Conservation (phyloP, 139 green algal species). For the Mesostigma viride region DNA sequence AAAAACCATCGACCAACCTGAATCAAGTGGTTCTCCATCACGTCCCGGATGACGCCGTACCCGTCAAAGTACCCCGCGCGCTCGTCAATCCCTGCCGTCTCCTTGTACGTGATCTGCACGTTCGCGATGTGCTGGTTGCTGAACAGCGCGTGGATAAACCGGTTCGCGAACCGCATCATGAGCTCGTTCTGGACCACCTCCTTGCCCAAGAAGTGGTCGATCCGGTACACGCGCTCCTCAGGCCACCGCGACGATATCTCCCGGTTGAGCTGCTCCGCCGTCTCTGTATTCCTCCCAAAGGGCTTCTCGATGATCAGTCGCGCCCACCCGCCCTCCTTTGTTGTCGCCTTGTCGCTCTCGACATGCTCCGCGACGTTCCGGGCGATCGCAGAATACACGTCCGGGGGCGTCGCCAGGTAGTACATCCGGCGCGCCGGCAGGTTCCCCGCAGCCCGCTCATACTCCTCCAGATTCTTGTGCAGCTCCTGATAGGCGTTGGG, state of each 20-base stretch:
- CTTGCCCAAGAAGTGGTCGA: constrained; percentile 98
- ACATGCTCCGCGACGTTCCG: too few species aligned
- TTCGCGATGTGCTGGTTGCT: constrained; percentile 72
- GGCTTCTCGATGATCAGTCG: constrained; percentile 40
- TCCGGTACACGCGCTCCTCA: constrained; percentile 72
- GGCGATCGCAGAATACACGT: too few species aligned
- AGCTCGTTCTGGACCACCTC: constrained; percentile 85
- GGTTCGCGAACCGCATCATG: constrained; percentile 90
- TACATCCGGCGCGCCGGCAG: too few species aligned
- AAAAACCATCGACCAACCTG: too few species aligned
- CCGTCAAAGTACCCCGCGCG: constrained; percentile 95
- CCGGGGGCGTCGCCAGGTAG: too few species aligned
- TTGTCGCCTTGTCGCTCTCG: too few species aligned
- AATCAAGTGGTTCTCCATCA: constrained; percentile 60
- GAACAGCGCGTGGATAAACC: constrained; percentile 68
- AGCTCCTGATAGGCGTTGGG: too few species aligned
- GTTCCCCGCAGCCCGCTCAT: too few species aligned
- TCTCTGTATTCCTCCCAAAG: constrained; percentile 68
- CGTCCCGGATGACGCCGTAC: constrained; percentile 91
- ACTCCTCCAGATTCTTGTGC: too few species aligned
- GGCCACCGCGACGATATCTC: constrained; percentile 63
- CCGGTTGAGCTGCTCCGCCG: constrained; percentile 61
- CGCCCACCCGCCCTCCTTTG: constrained; percentile 33
- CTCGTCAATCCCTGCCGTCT: constrained; percentile 77
- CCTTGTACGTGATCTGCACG: constrained; percentile 81